These are phyloP conservation scores for Fragilaria crotonensis DNA, from an alignment of 108 stramenopile species.

Conservation along the genomic window DNA sequence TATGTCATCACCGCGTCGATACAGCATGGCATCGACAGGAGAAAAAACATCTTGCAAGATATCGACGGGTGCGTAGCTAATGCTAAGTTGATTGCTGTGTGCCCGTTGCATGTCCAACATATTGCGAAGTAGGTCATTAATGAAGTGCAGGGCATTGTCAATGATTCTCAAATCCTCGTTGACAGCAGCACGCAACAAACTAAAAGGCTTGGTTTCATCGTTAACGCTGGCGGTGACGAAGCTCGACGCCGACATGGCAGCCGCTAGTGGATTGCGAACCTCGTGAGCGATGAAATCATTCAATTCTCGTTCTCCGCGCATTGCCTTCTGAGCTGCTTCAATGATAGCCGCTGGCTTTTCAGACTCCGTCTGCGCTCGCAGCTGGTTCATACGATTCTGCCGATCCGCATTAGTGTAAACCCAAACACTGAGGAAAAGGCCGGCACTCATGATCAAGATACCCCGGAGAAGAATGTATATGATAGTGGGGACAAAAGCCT, in stretches of 20 bases:
- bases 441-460: constrained; percentile 16
- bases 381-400: not conserved
- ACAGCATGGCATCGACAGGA: constrained; percentile 4
- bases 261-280: constrained; percentile 47
- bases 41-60: constrained; percentile 15
- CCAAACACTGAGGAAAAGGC: constrained; percentile 24
- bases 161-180: constrained; percentile 1
- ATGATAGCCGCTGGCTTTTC: not conserved
- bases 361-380: constrained; percentile 12
- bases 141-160: constrained; percentile 12
- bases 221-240: constrained; percentile 12
- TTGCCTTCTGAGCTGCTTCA: constrained; percentile 1
- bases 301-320: constrained; percentile 31
- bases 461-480: constrained; percentile 15
- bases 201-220: not conserved
- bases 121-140: constrained; percentile 19
- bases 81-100: constrained; percentile 20
- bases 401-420: constrained; percentile 4
- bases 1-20: constrained; percentile 16
- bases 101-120: constrained; percentile 26
- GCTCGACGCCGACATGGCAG: constrained; percentile 41
- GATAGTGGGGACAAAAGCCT: not conserved
- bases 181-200: not conserved
- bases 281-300: constrained; percentile 46
- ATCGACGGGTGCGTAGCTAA: constrained; percentile 7